Evolutionary conservation across 2,329 filamentous ascomycete species (phyloP).

Genomic region (Chrysosporium keratinophilum): DNA sequence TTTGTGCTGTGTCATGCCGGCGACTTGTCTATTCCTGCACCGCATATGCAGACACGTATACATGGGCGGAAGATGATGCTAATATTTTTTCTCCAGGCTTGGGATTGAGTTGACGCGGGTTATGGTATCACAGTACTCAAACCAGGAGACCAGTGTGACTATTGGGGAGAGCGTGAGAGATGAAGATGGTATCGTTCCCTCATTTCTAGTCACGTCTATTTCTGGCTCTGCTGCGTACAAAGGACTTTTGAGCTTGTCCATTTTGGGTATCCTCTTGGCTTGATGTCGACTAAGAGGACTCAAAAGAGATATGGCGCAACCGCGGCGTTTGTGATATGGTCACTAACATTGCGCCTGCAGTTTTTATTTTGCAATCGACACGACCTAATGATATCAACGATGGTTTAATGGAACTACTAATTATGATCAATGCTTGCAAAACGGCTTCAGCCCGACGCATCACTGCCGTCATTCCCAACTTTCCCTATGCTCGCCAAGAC

Average conservation of each 20-base stretch:
- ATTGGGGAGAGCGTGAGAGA: conserved; percentile 94
- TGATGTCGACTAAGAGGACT: not conserved
- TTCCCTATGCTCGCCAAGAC: conserved; percentile 91
- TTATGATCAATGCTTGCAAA: conserved; percentile 95
- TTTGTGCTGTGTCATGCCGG: too few species aligned
- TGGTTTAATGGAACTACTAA: conserved; percentile 92
- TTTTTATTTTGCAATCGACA: conserved; percentile 94
- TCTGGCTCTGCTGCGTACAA: not conserved
- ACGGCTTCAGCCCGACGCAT: conserved; percentile 78
- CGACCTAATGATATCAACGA: conserved; percentile 95
- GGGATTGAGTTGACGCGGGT: conserved; percentile 59
- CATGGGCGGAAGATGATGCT: not conserved
- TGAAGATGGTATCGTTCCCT: conserved; percentile 60
- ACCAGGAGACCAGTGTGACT: conserved; percentile 58
- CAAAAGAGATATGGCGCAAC: not conserved
- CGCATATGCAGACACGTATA: not conserved
- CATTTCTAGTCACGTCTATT: not conserved
- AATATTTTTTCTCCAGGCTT: conserved; percentile 37
- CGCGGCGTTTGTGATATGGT: not conserved
- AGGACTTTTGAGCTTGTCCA: not conserved
- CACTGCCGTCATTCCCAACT: conserved; percentile 91
- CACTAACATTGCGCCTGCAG: conserved; percentile 32
- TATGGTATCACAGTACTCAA: conserved; percentile 57
- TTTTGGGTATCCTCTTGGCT: not conserved
- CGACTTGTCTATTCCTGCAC: not conserved